A percentile compares a stretch with the other conserved stretches of the same genome.
Conservation (phyloP, 257 asterid genomes). For the Solanum tarijense region DNA sequence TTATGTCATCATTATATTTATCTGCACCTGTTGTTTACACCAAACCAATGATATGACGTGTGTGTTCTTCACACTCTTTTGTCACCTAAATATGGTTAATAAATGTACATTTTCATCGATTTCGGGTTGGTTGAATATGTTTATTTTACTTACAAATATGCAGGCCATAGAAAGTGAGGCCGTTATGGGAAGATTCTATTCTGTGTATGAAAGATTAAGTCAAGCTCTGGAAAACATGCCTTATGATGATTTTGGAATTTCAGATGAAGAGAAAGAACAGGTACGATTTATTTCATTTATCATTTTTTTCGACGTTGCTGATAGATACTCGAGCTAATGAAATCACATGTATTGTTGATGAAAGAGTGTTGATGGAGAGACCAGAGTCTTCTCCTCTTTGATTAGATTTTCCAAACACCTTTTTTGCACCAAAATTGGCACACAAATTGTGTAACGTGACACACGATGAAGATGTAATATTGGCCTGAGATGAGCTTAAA, state of each 20-base stretch:
- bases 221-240: constrained; percentile 69
- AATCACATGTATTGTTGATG: neutral
- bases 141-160: neutral
- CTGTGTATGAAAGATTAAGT: constrained; percentile 45
- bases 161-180: constrained; percentile 76
- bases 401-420: neutral
- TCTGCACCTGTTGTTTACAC: neutral
- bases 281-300: constrained; percentile 8
- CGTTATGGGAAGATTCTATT: constrained; percentile 48
- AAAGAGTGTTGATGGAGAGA: neutral
- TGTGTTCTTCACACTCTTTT: neutral
- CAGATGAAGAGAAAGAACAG: constrained; percentile 72
- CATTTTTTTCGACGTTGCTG: neutral
- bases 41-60: neutral
- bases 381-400: neutral
- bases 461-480: neutral
- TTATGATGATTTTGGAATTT: constrained; percentile 57
- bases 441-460: neutral
- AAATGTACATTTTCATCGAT: neutral
- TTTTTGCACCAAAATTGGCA: neutral
- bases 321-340: neutral
- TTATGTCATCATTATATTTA: neutral
- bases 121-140: neutral
- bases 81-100: neutral
- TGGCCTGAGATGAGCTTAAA: neutral